These are phyloP conservation scores for Debaryomycetaceae sp. DNA, from an alignment of 1,139 yeast species.

Conservation along the genomic window DNA sequence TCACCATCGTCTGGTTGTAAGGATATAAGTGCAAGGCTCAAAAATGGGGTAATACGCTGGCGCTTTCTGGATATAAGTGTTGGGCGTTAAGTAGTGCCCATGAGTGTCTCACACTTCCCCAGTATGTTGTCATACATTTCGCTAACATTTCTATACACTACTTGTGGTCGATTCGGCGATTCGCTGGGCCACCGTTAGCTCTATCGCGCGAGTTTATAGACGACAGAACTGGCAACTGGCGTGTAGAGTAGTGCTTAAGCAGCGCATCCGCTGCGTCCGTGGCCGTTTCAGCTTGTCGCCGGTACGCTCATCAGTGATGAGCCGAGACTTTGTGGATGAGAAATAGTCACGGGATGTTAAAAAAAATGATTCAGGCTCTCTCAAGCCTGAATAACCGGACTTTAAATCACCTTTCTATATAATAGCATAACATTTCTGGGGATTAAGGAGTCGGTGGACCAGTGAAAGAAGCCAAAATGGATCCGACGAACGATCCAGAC, in stretches of 20 bases:
- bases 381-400: neutral
- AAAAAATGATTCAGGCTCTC: no score
- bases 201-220: neutral
- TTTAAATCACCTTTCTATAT: neutral
- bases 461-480: conserved; percentile 41
- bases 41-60: neutral
- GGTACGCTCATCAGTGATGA: no score
- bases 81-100: neutral
- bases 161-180: neutral
- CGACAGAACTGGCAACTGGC: no score
- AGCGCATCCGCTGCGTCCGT: no score
- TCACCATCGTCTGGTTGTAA: no score
- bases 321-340: no score
- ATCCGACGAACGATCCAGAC: conserved; percentile 77
- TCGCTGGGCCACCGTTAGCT: neutral
- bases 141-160: neutral
- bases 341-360: no score
- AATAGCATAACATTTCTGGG: neutral
- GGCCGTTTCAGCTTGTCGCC: no score
- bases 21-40: no score
- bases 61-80: neutral
- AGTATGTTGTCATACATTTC: neutral
- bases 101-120: neutral
- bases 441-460: neutral
- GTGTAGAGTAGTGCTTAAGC: no score